Conservation (phyloP, 116 monocot genomes). For the Iris pallida region DNA sequence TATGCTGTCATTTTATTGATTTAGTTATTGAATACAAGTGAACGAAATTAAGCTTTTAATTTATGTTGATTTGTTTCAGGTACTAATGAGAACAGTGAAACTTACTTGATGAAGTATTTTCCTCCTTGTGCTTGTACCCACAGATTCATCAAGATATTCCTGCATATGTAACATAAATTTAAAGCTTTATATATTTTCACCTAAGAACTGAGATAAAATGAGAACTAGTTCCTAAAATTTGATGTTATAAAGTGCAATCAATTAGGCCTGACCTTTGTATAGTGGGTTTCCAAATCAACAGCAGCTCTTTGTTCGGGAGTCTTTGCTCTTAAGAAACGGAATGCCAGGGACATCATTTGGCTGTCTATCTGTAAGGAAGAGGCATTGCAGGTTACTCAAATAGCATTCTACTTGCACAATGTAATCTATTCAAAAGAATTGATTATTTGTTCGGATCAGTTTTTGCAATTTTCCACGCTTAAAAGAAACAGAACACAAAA, state of each 20-base stretch:
- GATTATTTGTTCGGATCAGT: too few relatives aligned
- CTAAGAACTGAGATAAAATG: not conserved
- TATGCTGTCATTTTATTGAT: too few relatives aligned
- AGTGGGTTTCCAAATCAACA: constrained; percentile 92
- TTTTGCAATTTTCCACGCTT: too few relatives aligned
- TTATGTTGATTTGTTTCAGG: too few relatives aligned
- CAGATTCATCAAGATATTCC: constrained; percentile 91
- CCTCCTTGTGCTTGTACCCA: constrained; percentile 76
- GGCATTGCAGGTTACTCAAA: too few relatives aligned
- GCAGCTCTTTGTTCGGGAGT: constrained; percentile 90
- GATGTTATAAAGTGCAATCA: not conserved
- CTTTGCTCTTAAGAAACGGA: constrained; percentile 85
- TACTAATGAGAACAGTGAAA: not conserved
- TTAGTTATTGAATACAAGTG: too few relatives aligned
- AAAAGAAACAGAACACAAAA: too few relatives aligned
- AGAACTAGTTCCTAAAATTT: too few relatives aligned
- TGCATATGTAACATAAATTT: constrained; percentile 23
- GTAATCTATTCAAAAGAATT: too few relatives aligned
- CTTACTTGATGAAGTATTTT: constrained; percentile 76
- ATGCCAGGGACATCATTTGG: constrained; percentile 68
- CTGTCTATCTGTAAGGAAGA: constrained; percentile 52
- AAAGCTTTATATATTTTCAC: constrained; percentile 1
- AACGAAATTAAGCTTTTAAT: too few relatives aligned
- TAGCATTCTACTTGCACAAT: too few relatives aligned
- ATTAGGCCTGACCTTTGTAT: constrained; percentile 57